These are phyloP conservation scores for Trypanosoma melophagium DNA, from an alignment of 208 protist genomes.

Conservation along the genomic window DNA sequence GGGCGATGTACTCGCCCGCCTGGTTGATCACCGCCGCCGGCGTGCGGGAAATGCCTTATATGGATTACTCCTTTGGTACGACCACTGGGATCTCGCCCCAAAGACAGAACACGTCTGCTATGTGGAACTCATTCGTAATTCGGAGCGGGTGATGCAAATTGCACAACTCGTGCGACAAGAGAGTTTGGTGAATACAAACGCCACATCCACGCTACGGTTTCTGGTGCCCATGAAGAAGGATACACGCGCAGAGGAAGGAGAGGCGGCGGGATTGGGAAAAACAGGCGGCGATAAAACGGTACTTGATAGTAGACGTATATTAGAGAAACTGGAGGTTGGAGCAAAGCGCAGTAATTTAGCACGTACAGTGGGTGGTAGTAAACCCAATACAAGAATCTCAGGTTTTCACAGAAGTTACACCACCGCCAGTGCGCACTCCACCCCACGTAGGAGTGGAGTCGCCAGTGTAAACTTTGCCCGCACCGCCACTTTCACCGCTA, in stretches of 20 bases:
- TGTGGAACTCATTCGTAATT: conserved; percentile 83
- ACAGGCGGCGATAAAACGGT: conserved; percentile 35
- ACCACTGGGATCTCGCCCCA: conserved; percentile 73
- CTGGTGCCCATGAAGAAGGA: conserved; percentile 45
- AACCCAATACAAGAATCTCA: conserved; percentile 11
- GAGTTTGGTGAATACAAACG: conserved; percentile 66
- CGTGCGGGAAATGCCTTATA: conserved; percentile 54
- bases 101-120: conserved; percentile 76
- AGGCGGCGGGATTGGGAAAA: neutral
- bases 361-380: conserved; percentile 26
- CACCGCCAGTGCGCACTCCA: conserved; percentile 21
- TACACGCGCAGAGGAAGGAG: conserved; percentile 3
- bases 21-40: conserved; percentile 65
- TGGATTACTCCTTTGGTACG: conserved; percentile 82
- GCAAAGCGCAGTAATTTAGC: conserved; percentile 50
- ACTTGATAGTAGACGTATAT: conserved; percentile 47
- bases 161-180: conserved; percentile 65
- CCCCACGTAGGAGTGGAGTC: conserved; percentile 1
- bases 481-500: conserved; percentile 6
- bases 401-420: conserved; percentile 37
- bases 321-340: conserved; percentile 35
- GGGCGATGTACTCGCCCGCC: conserved; percentile 52
- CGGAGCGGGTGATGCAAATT: conserved; percentile 68
- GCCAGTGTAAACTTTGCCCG: neutral
- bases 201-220: conserved; percentile 53